These are phyloP conservation scores for Vachellia pachyceras DNA, from an alignment of 306 rosid genomes.

Conservation along the genomic window DNA sequence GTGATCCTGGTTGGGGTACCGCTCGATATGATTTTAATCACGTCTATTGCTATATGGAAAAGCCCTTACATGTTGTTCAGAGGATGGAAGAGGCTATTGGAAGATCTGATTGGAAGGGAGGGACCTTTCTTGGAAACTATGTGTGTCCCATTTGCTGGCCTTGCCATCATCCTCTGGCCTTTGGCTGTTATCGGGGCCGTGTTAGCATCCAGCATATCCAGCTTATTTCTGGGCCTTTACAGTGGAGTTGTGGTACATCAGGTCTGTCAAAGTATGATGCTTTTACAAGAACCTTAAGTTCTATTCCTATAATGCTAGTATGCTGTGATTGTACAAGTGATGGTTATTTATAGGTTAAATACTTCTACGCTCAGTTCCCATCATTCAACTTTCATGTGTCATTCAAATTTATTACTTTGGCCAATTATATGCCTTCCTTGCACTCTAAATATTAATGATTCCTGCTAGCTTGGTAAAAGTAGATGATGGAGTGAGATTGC, in stretches of 20 bases:
- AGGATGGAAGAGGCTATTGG: conserved; percentile 91
- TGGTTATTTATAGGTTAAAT: background rate
- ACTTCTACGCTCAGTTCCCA: background rate
- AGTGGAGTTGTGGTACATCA: conserved; percentile 75
- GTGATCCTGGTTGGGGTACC: conserved; percentile 62
- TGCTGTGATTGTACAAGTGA: background rate
- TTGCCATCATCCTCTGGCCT: conserved; percentile 86
- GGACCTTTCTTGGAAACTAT: conserved; percentile 86
- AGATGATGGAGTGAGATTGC: background rate
- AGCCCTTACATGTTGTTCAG: conserved; percentile 78
- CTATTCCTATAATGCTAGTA: background rate
- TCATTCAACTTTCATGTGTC: background rate
- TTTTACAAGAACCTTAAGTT: background rate
- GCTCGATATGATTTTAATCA: conserved; percentile 58
- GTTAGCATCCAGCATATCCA: conserved; percentile 52
- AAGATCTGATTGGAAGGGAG: conserved; percentile 82
- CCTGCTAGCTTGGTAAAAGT: background rate
- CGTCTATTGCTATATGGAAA: conserved; percentile 70
- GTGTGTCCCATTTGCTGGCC: conserved; percentile 87
- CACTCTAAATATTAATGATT: background rate
- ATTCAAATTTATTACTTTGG: background rate
- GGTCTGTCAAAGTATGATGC: conserved; percentile 46
- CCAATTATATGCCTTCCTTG: background rate
- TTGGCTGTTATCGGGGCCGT: conserved; percentile 72
- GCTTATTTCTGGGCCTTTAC: conserved; percentile 71